A percentile compares a stretch with the other conserved stretches of the same genome.
Evolutionary conservation across 371 early-diverging fungal species (phyloP).

Genomic region (Capillidium rhysosporum): DNA sequence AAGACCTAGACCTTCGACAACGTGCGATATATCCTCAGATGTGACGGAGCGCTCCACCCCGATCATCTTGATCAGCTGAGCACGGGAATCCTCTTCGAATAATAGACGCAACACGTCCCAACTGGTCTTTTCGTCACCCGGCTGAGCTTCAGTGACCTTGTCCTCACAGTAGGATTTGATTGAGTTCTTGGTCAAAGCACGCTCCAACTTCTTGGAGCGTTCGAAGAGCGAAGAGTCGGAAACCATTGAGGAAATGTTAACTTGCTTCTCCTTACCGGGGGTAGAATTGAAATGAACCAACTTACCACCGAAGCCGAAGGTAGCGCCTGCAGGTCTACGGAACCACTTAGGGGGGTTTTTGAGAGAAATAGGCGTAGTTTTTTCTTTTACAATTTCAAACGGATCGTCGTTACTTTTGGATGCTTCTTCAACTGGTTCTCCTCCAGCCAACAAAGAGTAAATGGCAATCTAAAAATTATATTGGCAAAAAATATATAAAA

Average conservation of each 20-base stretch:
- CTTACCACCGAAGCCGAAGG: constrained; percentile 81
- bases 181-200: constrained; percentile 25
- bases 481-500: neutral
- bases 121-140: constrained; percentile 34
- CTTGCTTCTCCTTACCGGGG: constrained; percentile 13
- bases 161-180: constrained; percentile 28
- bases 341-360: constrained; percentile 92
- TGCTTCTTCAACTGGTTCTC: constrained; percentile 12
- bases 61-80: constrained; percentile 61
- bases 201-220: constrained; percentile 38
- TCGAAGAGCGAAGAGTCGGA: constrained; percentile 40
- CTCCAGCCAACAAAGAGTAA: constrained; percentile 46
- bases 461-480: constrained; percentile 31
- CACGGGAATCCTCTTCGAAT: constrained; percentile 56
- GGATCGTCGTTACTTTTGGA: constrained; percentile 37
- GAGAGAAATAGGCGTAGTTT: constrained; percentile 29
- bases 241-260: constrained; percentile 24
- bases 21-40: constrained; percentile 7
- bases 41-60: constrained; percentile 5
- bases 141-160: constrained; percentile 16
- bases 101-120: constrained; percentile 76
- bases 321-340: constrained; percentile 69
- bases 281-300: constrained; percentile 42
- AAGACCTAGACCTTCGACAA: neutral
- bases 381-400: constrained; percentile 28